Evolutionary conservation across 768 basidiomycete species (phyloP).

Genomic region (Lentinula sp.): DNA sequence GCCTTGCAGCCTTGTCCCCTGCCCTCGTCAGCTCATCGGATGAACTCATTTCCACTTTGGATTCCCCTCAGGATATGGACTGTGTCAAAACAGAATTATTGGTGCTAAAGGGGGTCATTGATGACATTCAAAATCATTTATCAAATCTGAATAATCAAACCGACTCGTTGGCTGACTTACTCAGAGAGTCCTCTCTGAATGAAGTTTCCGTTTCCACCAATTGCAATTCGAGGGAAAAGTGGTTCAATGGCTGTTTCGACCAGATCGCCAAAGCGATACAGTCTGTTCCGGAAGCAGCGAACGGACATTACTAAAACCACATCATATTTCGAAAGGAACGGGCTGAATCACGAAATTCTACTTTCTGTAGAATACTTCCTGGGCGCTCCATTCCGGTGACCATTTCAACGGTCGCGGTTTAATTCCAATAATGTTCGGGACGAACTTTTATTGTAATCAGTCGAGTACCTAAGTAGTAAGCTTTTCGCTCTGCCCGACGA

Average conservation of each 20-base stretch:
- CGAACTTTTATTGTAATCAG: no score
- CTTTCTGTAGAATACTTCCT: no score
- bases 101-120: conserved; percentile 29
- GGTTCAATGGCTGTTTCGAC: conserved; percentile 62
- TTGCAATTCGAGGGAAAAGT: conserved; percentile 27
- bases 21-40: conserved; percentile 50
- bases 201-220: conserved; percentile 3
- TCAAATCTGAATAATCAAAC: conserved; percentile 17
- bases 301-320: background rate
- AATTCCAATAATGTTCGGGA: no score
- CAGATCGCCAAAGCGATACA: conserved; percentile 46
- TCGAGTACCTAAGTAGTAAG: background rate
- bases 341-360: no score
- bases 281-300: background rate
- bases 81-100: conserved; percentile 33
- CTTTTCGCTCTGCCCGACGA: background rate
- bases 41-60: conserved; percentile 61
- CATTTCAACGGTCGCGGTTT: no score
- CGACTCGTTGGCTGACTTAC: conserved; percentile 20
- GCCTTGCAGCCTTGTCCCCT: conserved; percentile 43
- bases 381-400: no score
- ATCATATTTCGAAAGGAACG: no score
- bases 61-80: conserved; percentile 51
- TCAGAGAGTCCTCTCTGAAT: conserved; percentile 20
- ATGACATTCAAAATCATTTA: conserved; percentile 23